A percentile compares a stretch with the other conserved stretches of the same genome.
phyloP scores from a whole-genome alignment of 129 eudicot genomes.

The Pseudognaphalium luteoalbum region DNA sequence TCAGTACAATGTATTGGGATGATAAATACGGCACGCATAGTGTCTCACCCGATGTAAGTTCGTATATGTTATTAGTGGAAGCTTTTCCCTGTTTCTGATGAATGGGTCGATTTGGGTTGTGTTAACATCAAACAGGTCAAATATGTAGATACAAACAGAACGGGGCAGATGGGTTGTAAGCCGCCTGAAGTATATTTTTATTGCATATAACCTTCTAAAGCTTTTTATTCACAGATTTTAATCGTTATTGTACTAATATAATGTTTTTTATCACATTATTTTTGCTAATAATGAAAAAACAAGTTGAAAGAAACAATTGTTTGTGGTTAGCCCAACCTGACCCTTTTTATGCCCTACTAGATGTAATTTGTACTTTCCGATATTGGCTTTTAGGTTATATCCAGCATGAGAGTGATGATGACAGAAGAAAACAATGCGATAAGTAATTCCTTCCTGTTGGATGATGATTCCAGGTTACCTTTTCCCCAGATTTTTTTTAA shows the following conservation, averaged over 20 bases:
- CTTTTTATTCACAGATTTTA: background rate
- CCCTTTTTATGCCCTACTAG: background rate
- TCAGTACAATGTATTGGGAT: conserved; percentile 50
- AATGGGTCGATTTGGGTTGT: background rate
- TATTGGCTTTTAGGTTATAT: conserved; percentile 61
- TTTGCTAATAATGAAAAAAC: too few species aligned
- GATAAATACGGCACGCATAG: conserved; percentile 49
- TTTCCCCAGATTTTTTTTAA: conserved; percentile 4
- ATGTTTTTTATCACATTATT: background rate
- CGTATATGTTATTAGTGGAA: conserved; percentile 1
- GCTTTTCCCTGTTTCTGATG: background rate
- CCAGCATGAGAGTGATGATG: conserved; percentile 93
- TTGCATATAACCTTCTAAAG: background rate
- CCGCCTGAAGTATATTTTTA: background rate
- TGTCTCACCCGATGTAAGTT: conserved; percentile 46
- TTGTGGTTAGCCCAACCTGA: background rate
- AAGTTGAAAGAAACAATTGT: background rate
- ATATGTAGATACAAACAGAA: background rate
- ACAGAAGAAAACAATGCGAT: conserved; percentile 91
- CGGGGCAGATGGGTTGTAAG: background rate
- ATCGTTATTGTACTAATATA: background rate
- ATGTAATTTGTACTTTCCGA: background rate
- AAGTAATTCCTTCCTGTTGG: conserved; percentile 91
- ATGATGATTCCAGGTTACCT: conserved; percentile 93
- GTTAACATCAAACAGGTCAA: background rate